These are phyloP conservation scores for Microcos paniculata DNA, from an alignment of 345 rosid species.

Conservation along the genomic window DNA sequence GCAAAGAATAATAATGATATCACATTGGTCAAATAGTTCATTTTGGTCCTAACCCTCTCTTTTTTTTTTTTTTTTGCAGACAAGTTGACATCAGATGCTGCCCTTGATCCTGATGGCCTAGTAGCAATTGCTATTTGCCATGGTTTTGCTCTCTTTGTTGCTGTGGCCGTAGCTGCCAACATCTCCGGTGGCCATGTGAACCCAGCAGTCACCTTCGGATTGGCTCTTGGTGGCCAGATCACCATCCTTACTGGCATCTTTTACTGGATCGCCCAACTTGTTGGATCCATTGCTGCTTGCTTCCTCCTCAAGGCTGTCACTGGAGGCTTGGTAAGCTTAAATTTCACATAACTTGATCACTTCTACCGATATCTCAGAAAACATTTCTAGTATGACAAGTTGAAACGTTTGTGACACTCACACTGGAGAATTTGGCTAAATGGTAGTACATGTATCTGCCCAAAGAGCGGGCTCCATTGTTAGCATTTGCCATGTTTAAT, in stretches of 20 bases:
- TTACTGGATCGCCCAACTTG: slow-evolving; percentile 92
- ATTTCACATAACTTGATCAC: not conserved
- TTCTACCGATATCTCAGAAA: not conserved
- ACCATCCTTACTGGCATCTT: slow-evolving; percentile 83
- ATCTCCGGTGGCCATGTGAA: slow-evolving; percentile 96
- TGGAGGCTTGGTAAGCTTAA: slow-evolving; percentile 74
- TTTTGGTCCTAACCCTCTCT: not conserved
- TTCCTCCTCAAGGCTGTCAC: slow-evolving; percentile 74
- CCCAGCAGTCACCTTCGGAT: slow-evolving; percentile 91
- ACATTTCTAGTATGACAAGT: not conserved
- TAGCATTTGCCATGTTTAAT: not conserved
- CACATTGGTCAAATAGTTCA: not conserved
- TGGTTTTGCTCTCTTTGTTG: slow-evolving; percentile 92
- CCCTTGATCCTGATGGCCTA: slow-evolving; percentile 83
- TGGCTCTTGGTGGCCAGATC: slow-evolving; percentile 93
- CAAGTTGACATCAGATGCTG: slow-evolving; percentile 74
- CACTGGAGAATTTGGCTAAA: too few species aligned
- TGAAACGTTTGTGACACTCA: too few species aligned
- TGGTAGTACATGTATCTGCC: too few species aligned
- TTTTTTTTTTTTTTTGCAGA: slow-evolving; percentile 29
- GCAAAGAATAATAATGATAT: not conserved
- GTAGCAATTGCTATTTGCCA: slow-evolving; percentile 88
- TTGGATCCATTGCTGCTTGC: slow-evolving; percentile 85
- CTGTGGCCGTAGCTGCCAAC: slow-evolving; percentile 81
- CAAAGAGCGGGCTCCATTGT: too few species aligned